Evolutionary conservation across 495 filamentous ascomycete genomes (phyloP).

Genomic region (Staphylotrichum tortipilum): DNA sequence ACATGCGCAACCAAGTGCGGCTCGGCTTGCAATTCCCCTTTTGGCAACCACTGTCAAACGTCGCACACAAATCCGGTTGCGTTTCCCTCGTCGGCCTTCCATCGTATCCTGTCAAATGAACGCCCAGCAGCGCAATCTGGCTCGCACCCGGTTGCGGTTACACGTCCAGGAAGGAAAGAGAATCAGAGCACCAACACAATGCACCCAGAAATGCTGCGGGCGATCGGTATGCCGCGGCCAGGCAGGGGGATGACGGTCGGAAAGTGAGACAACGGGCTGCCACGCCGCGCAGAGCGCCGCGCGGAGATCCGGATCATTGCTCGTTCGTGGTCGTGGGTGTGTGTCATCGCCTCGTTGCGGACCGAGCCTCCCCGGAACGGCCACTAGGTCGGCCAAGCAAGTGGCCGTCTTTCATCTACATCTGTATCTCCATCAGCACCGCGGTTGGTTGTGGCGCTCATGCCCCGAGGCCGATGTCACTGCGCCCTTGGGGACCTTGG

Average conservation of each 20-base stretch:
- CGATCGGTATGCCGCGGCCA: neutral
- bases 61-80: neutral
- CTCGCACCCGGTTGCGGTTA: neutral
- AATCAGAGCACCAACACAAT: no score
- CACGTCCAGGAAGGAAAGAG: no score
- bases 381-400: neutral
- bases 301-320: constrained; percentile 7
- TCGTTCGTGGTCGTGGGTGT: no score
- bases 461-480: neutral
- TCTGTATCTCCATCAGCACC: neutral
- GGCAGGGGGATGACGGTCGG: neutral
- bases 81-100: no score
- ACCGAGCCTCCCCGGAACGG: constrained; percentile 8
- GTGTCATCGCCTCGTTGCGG: neutral
- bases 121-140: constrained; percentile 5
- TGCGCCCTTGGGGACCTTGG: no score
- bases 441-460: neutral
- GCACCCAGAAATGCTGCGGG: neutral
- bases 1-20: no score
- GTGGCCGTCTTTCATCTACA: neutral
- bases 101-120: constrained; percentile 15
- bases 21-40: no score
- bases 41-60: neutral
- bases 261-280: neutral
- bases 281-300: neutral